A percentile compares a stretch with the other conserved stretches of the same genome.
phyloP scores from a whole-genome alignment of 768 basidiomycete genomes.

The Ramaria rubella region DNA sequence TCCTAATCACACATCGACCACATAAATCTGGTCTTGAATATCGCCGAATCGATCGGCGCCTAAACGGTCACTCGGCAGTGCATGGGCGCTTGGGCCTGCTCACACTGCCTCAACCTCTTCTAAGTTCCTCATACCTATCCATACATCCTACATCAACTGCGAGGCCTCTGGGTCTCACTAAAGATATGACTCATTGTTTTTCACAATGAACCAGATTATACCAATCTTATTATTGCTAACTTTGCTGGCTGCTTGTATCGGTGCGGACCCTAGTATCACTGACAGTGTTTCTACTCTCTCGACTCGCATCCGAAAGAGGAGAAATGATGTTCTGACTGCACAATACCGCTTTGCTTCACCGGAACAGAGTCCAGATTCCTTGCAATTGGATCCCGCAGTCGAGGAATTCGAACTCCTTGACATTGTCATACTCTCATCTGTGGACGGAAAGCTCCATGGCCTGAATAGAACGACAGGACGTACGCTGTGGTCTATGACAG shows the following conservation, averaged over 20 bases:
- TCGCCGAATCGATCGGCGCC: no score
- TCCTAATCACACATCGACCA: no score
- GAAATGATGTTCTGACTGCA: neutral
- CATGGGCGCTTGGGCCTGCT: no score
- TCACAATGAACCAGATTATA: neutral
- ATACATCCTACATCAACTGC: neutral
- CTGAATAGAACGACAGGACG: conserved; percentile 81
- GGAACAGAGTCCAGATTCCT: neutral
- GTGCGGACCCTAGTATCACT: neutral
- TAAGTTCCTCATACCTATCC: neutral
- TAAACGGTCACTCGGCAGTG: no score
- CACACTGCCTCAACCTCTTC: no score
- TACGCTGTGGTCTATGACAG: conserved; percentile 82
- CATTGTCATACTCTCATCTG: conserved; percentile 82
- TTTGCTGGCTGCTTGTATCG: conserved; percentile 3
- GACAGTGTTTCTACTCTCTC: conserved; percentile 4
- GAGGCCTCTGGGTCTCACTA: neutral
- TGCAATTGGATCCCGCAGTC: neutral
- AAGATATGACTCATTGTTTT: neutral
- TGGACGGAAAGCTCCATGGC: conserved; percentile 94
- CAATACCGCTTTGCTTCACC: conserved; percentile 5
- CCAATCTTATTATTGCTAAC: neutral
- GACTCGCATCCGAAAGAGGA: neutral
- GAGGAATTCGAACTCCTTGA: conserved; percentile 46
- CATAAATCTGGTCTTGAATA: no score